phyloP scores from a whole-genome alignment of 2,329 filamentous ascomycete species.

The Eutypella sp. region DNA sequence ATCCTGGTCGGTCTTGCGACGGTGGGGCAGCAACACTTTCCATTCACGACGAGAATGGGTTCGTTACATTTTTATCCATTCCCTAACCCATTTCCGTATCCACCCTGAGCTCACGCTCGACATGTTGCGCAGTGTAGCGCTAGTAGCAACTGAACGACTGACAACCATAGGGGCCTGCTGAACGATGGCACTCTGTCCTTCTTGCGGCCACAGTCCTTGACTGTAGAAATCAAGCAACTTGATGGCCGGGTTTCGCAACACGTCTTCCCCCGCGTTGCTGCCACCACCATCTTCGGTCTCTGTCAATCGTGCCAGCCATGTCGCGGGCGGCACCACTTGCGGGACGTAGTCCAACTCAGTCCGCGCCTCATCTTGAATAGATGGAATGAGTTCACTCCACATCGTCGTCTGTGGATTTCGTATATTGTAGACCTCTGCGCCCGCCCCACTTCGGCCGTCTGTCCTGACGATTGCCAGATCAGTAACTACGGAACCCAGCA shows the following conservation, averaged over 20 bases:
- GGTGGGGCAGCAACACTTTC: no score
- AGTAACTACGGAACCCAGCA: background rate
- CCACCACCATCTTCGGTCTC: background rate
- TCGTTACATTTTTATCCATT: no score
- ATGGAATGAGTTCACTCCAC: background rate
- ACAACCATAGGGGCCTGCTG: slow-evolving; percentile 3
- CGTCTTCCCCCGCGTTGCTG: slow-evolving; percentile 5
- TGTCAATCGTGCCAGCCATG: slow-evolving; percentile 3
- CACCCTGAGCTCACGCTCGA: slow-evolving; percentile 22
- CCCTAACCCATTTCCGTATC: slow-evolving; percentile 30
- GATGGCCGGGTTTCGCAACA: slow-evolving; percentile 21
- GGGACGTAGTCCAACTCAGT: background rate
- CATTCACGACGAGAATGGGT: no score
- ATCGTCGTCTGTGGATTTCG: background rate
- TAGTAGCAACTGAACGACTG: slow-evolving; percentile 13
- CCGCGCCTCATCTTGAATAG: no score
- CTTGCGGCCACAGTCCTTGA: slow-evolving; percentile 8
- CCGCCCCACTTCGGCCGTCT: background rate
- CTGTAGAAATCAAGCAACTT: slow-evolving; percentile 27
- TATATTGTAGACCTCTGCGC: background rate
- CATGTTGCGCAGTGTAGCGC: slow-evolving; percentile 21
- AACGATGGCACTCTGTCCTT: background rate
- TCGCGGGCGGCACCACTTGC: background rate
- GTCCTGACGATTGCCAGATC: background rate
- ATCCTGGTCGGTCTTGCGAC: no score